phyloP scores from a whole-genome alignment of 1,139 yeast species.

The Magnusiomyces clavatus region DNA sequence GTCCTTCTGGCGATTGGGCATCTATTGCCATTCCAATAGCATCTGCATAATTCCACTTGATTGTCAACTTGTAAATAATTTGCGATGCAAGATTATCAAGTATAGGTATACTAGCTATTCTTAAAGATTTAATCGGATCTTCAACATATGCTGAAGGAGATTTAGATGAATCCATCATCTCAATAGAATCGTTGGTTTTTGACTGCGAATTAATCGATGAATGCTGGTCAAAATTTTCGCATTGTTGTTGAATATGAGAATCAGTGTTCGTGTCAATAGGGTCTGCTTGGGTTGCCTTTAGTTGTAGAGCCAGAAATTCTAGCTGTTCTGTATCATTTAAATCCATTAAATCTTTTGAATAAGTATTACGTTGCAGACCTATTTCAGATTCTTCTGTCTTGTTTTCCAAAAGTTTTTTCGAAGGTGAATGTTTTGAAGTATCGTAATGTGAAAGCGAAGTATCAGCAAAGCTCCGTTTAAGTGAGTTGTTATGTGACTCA shows the following conservation, averaged over 20 bases:
- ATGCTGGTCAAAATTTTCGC: no score
- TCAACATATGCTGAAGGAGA: not conserved
- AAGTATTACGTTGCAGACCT: not conserved
- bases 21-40: constrained; percentile 65
- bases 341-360: constrained; percentile 16
- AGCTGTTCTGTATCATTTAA: constrained; percentile 25
- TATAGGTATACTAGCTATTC: constrained; percentile 60
- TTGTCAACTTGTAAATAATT: constrained; percentile 55
- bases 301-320: constrained; percentile 24
- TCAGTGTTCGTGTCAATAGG: no score
- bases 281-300: constrained; percentile 16
- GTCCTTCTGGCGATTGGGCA: constrained; percentile 65
- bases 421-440: not conserved
- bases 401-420: not conserved
- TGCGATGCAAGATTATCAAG: constrained; percentile 72
- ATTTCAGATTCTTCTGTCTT: constrained; percentile 3
- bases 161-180: no score
- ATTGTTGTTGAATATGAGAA: no score
- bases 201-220: no score
- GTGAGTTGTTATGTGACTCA: no score
- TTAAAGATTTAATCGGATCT: constrained; percentile 38
- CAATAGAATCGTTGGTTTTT: no score
- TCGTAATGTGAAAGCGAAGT: not conserved
- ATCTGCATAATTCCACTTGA: constrained; percentile 60
- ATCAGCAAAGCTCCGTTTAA: no score